phyloP scores from a whole-genome alignment of 169 alveolate genomes.

The Eimeria zaria region DNA sequence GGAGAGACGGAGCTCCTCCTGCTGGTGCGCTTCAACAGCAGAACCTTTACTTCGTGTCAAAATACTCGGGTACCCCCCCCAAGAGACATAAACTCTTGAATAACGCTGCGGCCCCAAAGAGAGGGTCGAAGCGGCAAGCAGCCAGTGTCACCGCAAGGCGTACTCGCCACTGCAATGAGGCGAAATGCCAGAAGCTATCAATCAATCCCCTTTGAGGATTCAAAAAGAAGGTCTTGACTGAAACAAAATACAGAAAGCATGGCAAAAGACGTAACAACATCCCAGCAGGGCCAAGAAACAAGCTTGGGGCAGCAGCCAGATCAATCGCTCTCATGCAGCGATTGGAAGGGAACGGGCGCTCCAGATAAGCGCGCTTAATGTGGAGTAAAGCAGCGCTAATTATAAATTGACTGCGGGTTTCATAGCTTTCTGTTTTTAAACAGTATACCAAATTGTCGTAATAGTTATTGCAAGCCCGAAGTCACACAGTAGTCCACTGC shows the following conservation, averaged over 20 bases:
- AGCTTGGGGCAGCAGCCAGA: conserved; percentile 32
- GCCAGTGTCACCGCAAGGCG: conserved; percentile 41
- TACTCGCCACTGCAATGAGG: conserved; percentile 56
- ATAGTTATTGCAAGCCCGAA: background rate
- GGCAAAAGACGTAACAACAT: background rate
- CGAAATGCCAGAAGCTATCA: background rate
- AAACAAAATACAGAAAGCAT: background rate
- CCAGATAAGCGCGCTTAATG: background rate
- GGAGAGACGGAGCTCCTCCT: background rate
- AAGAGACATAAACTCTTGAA: background rate
- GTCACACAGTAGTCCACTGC: background rate
- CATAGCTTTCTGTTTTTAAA: background rate
- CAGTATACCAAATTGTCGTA: background rate
- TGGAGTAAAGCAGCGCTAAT: background rate
- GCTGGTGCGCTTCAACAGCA: conserved; percentile 23
- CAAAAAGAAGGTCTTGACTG: background rate
- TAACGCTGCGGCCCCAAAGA: conserved; percentile 18
- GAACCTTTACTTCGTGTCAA: background rate
- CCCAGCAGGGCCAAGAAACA: background rate
- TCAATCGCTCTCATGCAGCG: conserved; percentile 42
- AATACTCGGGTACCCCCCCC: background rate
- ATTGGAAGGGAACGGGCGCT: conserved; percentile 25
- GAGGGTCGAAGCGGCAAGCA: conserved; percentile 31
- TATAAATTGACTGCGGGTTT: background rate
- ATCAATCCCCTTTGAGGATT: background rate